Conservation (phyloP, 2,329 filamentous ascomycete species). For the Apiospora aurea region DNA sequence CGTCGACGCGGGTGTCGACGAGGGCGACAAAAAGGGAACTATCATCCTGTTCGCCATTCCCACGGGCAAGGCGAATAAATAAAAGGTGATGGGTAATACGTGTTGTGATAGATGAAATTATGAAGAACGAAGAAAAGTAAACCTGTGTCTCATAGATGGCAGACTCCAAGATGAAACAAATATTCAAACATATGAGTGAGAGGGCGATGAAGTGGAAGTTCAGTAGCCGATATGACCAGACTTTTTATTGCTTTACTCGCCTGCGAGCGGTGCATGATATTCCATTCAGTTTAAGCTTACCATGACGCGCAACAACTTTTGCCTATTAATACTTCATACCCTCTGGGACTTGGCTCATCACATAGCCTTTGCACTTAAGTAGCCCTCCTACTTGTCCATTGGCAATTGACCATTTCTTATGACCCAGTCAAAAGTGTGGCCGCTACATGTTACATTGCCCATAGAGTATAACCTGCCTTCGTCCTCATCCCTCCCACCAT, state of each 20-base stretch:
- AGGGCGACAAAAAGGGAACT: constrained; percentile 59
- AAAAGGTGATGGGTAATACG: constrained; percentile 26
- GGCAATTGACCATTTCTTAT: not conserved
- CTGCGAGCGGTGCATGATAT: not conserved
- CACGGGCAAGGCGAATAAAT: constrained; percentile 58
- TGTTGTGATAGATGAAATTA: not conserved
- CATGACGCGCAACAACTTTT: too few species aligned
- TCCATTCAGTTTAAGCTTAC: not conserved
- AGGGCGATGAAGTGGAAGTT: not conserved
- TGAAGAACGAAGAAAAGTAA: constrained; percentile 6
- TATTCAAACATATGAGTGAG: not conserved
- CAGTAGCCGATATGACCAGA: not conserved
- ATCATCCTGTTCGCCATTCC: constrained; percentile 65
- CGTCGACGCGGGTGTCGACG: constrained; percentile 71
- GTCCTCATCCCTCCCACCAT: not conserved
- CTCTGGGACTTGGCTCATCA: too few species aligned
- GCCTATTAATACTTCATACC: too few species aligned
- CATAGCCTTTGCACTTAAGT: too few species aligned
- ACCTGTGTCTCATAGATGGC: not conserved
- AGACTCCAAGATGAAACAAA: not conserved
- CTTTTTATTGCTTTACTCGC: not conserved
- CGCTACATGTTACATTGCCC: not conserved
- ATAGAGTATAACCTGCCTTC: not conserved
- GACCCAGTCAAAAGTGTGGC: not conserved
- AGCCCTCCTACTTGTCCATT: not conserved